Evolutionary conservation across 2,329 filamentous ascomycete genomes (phyloP), one percentile per base, ranked within the genome.

Genomic region (Ophiocordyceps unilateralis): DNA sequence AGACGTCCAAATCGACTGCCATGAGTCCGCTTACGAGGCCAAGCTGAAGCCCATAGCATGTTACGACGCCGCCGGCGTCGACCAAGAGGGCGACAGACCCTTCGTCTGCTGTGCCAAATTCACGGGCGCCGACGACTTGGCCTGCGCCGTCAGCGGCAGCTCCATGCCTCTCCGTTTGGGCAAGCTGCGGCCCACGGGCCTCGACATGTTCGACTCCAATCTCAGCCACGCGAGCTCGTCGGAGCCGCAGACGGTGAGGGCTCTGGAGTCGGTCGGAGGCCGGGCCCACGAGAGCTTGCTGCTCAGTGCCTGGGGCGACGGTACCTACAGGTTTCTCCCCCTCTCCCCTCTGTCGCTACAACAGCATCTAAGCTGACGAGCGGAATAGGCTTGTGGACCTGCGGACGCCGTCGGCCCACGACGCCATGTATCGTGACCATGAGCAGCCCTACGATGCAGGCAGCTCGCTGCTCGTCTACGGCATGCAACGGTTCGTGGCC

Each of bases 261-360:
- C 69, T 0, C 60, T 75, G 3, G 62, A 70, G 28, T 63, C 68
- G 1, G 55, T 74, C 0, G 53, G 60, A 14, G 50, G 53, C 2
- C 53, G 52, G 11, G 58, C 62, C 1, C 57, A 56, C 19, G 57
- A 58, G 1, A 64, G 59, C 20, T 53, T 71, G 2, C 50, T 74
- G 7, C 59, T 76, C 12, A 70, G 64, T 43, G 62, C 69, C 4
- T 75, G 71, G 70, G 64, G 68, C 38, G 69, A 74, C 43, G 70
- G 70, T 9, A 70, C 65, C 1, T 63, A 66, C 43, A 61, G 66
- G 52, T 56, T 45, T 43, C 53, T 47, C 2, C 9, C 1, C 19
- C 14, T 19, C 22, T 34, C 4, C 15, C 32, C 15, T 17, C 15
- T 11, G 17, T 36, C 7, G 32, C 7, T 17, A 8, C 9, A 2